Percentiles rank a stretch among this genome's conserved stretches.
Conservation (phyloP, 2,329 filamentous ascomycete species). For the Tothia fuscella region DNA sequence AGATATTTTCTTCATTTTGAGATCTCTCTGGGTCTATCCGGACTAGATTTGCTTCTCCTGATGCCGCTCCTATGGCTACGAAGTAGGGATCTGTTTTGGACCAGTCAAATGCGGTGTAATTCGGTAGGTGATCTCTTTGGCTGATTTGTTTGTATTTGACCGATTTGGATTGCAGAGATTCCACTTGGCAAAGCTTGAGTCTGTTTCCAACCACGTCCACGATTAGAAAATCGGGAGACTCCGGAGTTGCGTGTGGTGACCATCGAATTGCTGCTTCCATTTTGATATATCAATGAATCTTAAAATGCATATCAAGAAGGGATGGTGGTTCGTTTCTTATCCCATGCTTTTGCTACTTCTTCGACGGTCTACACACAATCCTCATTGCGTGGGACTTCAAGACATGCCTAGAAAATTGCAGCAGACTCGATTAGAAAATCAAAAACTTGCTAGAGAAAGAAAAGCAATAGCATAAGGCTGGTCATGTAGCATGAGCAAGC, state of each 20-base stretch:
- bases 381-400: no score
- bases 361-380: no score
- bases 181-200: slow-evolving; percentile 45
- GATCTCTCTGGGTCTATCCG: slow-evolving; percentile 53
- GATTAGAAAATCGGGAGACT: slow-evolving; percentile 45
- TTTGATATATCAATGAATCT: no score
- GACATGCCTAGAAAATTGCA: no score
- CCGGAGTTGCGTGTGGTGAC: slow-evolving; percentile 44
- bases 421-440: no score
- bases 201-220: slow-evolving; percentile 49
- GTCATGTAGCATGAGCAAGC: no score
- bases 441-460: no score
- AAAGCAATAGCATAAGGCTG: no score
- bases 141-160: slow-evolving; percentile 43
- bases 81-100: slow-evolving; percentile 50
- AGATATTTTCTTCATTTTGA: slow-evolving; percentile 28
- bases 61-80: slow-evolving; percentile 62
- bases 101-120: slow-evolving; percentile 56
- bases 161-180: slow-evolving; percentile 22
- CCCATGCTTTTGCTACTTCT: no score
- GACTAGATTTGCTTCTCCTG: slow-evolving; percentile 63
- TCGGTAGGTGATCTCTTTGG: slow-evolving; percentile 42
- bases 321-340: no score
- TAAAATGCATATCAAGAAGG: no score
- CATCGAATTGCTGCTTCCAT: slow-evolving; percentile 54